Conservation (phyloP, 1,284 basidiomycete species). For the Leccinum subrobustum region DNA sequence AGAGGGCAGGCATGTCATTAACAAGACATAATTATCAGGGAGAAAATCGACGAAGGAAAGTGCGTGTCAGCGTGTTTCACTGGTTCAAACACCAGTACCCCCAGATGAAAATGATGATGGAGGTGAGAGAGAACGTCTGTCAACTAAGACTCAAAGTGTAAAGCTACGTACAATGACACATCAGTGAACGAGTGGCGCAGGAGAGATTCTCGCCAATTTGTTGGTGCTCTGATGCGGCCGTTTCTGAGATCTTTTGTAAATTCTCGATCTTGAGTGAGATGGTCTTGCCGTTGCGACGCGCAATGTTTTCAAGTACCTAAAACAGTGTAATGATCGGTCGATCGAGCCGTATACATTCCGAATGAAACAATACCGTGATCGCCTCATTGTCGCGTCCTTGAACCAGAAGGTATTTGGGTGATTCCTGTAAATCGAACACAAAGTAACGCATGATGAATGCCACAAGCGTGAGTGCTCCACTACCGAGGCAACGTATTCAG, state of each 20-base stretch:
- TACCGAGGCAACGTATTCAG: slow-evolving; percentile 13
- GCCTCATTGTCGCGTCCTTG: slow-evolving; percentile 59
- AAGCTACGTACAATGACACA: slow-evolving; percentile 38
- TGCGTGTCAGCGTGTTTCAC: no score
- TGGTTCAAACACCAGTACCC: no score
- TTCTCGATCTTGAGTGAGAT: slow-evolving; percentile 47
- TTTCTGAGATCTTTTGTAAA: slow-evolving; percentile 36
- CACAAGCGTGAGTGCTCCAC: slow-evolving; percentile 48
- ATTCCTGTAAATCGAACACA: slow-evolving; percentile 52
- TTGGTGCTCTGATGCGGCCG: slow-evolving; percentile 13
- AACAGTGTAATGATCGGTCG: not conserved
- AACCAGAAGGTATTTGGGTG: slow-evolving; percentile 58
- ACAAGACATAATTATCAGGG: no score
- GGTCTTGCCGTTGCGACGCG: slow-evolving; percentile 49
- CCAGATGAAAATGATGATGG: no score
- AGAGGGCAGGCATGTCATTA: no score
- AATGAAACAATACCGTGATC: slow-evolving; percentile 37
- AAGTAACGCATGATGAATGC: slow-evolving; percentile 46
- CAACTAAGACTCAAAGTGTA: not conserved
- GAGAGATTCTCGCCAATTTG: slow-evolving; percentile 31
- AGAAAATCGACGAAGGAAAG: no score
- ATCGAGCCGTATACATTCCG: not conserved
- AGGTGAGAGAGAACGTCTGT: not conserved
- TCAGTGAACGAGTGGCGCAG: slow-evolving; percentile 42
- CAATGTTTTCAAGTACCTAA: slow-evolving; percentile 49